Conservation (phyloP, 2,329 filamentous ascomycete genomes). For the Alternaria conjuncta region DNA sequence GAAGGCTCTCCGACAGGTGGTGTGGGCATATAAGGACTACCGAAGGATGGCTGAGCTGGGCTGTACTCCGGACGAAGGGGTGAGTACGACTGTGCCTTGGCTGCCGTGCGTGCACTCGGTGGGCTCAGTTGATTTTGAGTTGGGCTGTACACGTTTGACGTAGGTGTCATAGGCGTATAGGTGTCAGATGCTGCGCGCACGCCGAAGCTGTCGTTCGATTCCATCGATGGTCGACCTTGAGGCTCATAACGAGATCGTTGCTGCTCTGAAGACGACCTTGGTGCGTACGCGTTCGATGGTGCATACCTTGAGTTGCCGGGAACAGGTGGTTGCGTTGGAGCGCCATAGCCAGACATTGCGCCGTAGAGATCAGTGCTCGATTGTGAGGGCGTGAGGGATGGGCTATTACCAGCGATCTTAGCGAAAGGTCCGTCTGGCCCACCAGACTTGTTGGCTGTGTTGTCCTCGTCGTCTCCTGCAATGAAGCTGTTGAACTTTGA, state of each 20-base stretch:
- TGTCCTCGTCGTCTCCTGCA: constrained; percentile 82
- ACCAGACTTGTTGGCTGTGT: constrained; percentile 62
- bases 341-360: constrained; percentile 64
- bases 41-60: constrained; percentile 32
- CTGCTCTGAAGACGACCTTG: constrained; percentile 60
- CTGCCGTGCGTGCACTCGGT: constrained; percentile 26
- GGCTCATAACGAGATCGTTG: constrained; percentile 57
- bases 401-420: constrained; percentile 71
- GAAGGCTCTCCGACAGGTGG: constrained; percentile 28
- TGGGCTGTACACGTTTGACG: constrained; percentile 38
- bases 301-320: constrained; percentile 49
- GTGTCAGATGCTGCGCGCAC: constrained; percentile 39
- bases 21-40: constrained; percentile 39
- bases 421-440: constrained; percentile 79
- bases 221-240: constrained; percentile 46
- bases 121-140: constrained; percentile 41
- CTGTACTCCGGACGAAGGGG: constrained; percentile 38
- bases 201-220: constrained; percentile 40
- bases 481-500: constrained; percentile 97
- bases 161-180: constrained; percentile 36
- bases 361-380: constrained; percentile 78
- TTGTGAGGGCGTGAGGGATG: constrained; percentile 62
- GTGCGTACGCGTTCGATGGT: constrained; percentile 50
- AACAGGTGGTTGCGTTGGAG: constrained; percentile 28
- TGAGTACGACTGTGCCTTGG: constrained; percentile 41